Base-by-base conservation (phyloP, 768 basidiomycete species). In the Mycena alexandri region DNA sequence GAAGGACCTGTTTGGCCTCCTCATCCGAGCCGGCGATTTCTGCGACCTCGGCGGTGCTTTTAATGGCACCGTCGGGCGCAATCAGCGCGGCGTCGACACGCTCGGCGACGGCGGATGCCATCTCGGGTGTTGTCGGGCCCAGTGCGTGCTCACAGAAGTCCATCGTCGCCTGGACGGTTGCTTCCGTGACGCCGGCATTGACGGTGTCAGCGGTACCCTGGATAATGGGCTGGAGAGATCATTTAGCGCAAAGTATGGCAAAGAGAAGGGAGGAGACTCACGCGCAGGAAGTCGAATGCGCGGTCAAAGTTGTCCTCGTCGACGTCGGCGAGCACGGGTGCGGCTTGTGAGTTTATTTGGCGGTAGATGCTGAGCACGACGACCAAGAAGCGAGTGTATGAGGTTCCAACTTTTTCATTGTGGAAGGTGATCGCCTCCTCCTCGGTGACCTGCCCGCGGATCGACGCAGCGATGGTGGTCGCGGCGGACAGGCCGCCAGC, bases 331-430 rank as follows among this genome's bases (percentile, higher is more conserved):
- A 86, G 74, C 6, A 85, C 79, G 25, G 79, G 74, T n/a, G 67
- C 65, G 24, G 76, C 72, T 67, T 85, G 84, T 17, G 79, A 71
- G 34, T 80, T 77, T 65, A 86, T 85, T 69, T 86, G 85, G 74
- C 83, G 81, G 75, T 86, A 86, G 55, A 81, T 82, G 66, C 82
- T 82, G 52, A 85, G 74, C 3, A 84, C 84, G 46, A 85, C 84
- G 10, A 86, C 73, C 21, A 85, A 73, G 75, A 86, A 86, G 47
- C 84, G 83, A 38, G 81, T 81, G 61, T 81, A 80, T 3, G 78
- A 74, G 17, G 74, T 77, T 5, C 72, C 75, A 17, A 79, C 54
- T 70, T 78, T 76, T 46, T 76, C 67, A 46, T 75, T 74, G 65
- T 81, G 80, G 66, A 74, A 83, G 5, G 62, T 53, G n/a, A 68